These are phyloP conservation scores for Ogataea zsoltii DNA, from an alignment of 805 yeast species.

Conservation along the genomic window DNA sequence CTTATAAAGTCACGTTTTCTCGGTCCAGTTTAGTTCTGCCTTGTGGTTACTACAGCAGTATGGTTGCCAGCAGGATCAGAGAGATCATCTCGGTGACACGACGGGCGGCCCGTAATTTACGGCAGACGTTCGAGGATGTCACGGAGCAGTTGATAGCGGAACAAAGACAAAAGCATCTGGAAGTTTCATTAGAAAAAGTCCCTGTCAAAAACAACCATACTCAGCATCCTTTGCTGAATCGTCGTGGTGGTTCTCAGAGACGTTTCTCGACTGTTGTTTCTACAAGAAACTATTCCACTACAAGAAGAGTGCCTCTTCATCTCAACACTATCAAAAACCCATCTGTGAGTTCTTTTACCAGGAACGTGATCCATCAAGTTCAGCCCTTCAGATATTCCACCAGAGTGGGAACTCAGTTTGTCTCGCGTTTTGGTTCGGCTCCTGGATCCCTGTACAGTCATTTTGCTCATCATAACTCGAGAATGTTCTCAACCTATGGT, in stretches of 20 bases:
- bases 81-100: constrained; percentile 48
- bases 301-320: constrained; percentile 10
- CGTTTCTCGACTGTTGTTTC: constrained; percentile 27
- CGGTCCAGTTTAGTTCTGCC: no score
- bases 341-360: constrained; percentile 19
- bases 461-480: constrained; percentile 37
- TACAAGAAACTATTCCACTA: constrained; percentile 17
- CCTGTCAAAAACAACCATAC: constrained; percentile 38
- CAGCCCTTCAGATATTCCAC: constrained; percentile 30
- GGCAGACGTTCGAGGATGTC: constrained; percentile 50
- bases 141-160: constrained; percentile 36
- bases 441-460: constrained; percentile 37
- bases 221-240: constrained; percentile 25
- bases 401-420: constrained; percentile 21
- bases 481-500: constrained; percentile 42
- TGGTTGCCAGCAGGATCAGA: constrained; percentile 39
- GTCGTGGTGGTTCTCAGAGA: constrained; percentile 22
- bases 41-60: constrained; percentile 6
- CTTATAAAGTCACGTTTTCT: no score
- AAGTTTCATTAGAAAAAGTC: constrained; percentile 35
- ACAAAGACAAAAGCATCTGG: constrained; percentile 33
- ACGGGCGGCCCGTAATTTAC: constrained; percentile 47
- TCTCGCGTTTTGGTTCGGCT: constrained; percentile 26
- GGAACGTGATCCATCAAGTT: constrained; percentile 25
- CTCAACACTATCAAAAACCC: constrained; percentile 11